phyloP scores from a whole-genome alignment of 176 grass and related monocot species.

The Zea mays region DNA sequence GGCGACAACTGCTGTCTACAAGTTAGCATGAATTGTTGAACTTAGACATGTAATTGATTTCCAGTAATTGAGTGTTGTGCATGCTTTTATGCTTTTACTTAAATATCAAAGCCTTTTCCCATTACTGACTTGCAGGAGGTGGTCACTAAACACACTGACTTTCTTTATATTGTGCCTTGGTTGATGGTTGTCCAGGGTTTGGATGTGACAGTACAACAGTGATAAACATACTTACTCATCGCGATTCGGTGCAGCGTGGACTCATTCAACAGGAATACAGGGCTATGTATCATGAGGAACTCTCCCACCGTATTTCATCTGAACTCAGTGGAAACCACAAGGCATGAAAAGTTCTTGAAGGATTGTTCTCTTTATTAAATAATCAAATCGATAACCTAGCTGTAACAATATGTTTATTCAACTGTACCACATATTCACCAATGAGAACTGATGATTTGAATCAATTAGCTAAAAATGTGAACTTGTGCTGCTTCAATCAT shows the following conservation, averaged over 20 bases:
- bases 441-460: constrained; percentile 9
- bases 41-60: neutral
- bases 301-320: constrained; percentile 63
- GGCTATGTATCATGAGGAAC: constrained; percentile 89
- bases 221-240: constrained; percentile 86
- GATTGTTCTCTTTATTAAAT: no score
- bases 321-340: constrained; percentile 83
- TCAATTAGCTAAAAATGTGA: constrained; percentile 8
- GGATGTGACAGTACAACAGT: constrained; percentile 78
- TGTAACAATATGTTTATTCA: constrained; percentile 20
- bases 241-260: constrained; percentile 72
- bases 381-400: neutral
- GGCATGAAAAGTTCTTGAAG: constrained; percentile 44
- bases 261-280: constrained; percentile 96
- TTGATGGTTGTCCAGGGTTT: constrained; percentile 58
- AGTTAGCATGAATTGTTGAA: constrained; percentile 21
- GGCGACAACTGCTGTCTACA: neutral
- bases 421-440: neutral
- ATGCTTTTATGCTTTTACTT: constrained; percentile 14
- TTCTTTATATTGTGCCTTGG: constrained; percentile 29
- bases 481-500: constrained; percentile 7
- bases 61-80: neutral
- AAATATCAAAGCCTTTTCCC: neutral
- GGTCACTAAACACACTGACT: constrained; percentile 20
- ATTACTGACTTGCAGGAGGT: constrained; percentile 10